Percentiles rank a stretch among this genome's conserved stretches.
Evolutionary conservation across 2,329 filamentous ascomycete species (phyloP).

Genomic region (Cladophialophora chaetospira): DNA sequence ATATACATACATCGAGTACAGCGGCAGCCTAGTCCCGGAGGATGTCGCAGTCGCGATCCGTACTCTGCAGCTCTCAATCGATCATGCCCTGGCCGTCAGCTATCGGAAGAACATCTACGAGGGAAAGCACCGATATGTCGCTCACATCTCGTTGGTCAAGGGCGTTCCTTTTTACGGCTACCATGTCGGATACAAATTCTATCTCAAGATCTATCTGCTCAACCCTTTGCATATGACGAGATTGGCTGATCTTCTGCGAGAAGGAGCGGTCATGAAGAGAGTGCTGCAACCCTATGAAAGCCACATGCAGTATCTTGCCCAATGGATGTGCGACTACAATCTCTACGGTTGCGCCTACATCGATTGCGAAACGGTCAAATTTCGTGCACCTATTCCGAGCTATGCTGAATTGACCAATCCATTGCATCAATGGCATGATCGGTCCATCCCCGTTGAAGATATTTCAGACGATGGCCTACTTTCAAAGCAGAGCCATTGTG

Average conservation of each 20-base stretch:
- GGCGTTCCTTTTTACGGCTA: slow-evolving; percentile 96
- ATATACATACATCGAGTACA: slow-evolving; percentile 90
- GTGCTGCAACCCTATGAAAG: slow-evolving; percentile 91
- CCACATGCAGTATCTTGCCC: slow-evolving; percentile 85
- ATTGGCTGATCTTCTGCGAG: slow-evolving; percentile 80
- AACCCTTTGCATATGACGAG: slow-evolving; percentile 87
- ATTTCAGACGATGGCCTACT: slow-evolving; percentile 66
- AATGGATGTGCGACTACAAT: slow-evolving; percentile 99
- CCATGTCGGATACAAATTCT: slow-evolving; percentile 86
- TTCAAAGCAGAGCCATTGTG: slow-evolving; percentile 81
- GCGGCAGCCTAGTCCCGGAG: slow-evolving; percentile 65
- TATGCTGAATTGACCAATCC: slow-evolving; percentile 63
- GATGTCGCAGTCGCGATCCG: slow-evolving; percentile 75
- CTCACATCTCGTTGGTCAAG: slow-evolving; percentile 88
- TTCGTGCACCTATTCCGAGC: slow-evolving; percentile 74
- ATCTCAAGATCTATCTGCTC: slow-evolving; percentile 91
- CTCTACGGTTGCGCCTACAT: slow-evolving; percentile 92
- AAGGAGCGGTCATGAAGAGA: slow-evolving; percentile 82
- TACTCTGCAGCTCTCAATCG: slow-evolving; percentile 80
- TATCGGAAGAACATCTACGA: slow-evolving; percentile 76
- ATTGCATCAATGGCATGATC: slow-evolving; percentile 76
- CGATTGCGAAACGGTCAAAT: slow-evolving; percentile 68
- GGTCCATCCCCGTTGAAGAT: slow-evolving; percentile 62
- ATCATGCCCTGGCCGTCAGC: slow-evolving; percentile 83
- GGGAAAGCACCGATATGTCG: slow-evolving; percentile 73